Base-by-base conservation (phyloP, 208 protist species). In the Trypanosomatidae sp. region DNA sequence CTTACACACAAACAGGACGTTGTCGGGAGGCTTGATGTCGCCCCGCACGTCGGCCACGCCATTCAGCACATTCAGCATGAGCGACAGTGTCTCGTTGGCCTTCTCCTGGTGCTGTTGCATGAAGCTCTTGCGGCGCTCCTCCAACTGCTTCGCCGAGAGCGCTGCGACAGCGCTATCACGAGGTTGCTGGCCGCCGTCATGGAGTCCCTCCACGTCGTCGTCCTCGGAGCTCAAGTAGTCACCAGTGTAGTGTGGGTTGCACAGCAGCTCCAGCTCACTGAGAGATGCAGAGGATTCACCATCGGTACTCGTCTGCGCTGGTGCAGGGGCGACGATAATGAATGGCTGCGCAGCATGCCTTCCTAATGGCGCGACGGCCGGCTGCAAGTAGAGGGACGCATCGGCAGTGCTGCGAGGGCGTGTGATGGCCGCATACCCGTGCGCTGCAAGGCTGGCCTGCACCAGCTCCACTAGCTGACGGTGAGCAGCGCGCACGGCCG, bases 1-100 rank as follows among this genome's bases (percentile, higher is more conserved):
- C 86, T 99, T 98, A 87, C 98, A 99, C 25, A 99, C 98, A 80
- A 99, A 99, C 19, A 99, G 89, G 2, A 99, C 98, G 74, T 99
- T 99, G 25, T 99, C 98, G 0, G 98, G 97, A 10, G 99, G 98
- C 67, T 87, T 88, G 9, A 99, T 71, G 36, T 99, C 97, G 22
- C 83, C 87, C 1, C 80, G 59, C 0, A 92, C 90, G 73, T 98
- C 91, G 1, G 98, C 95, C 17, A 99, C 74, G 49, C 99, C 99
- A 52, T 98, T 97, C 10, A 99, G 74, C 70, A 99, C 94, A 53
- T 99, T 97, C 19, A 99, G 83, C 77, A 99, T 93, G 50, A 99
- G 71, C 15, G 82, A 69, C 2, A 86, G 74, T 22, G 87, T 96
- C 47, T 87, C 82, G 49, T 91, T 91, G 6, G 88, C 85, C 64